These are phyloP conservation scores for Kodamaea suecica DNA, from an alignment of 1,139 yeast genomes.

Conservation along the genomic window DNA sequence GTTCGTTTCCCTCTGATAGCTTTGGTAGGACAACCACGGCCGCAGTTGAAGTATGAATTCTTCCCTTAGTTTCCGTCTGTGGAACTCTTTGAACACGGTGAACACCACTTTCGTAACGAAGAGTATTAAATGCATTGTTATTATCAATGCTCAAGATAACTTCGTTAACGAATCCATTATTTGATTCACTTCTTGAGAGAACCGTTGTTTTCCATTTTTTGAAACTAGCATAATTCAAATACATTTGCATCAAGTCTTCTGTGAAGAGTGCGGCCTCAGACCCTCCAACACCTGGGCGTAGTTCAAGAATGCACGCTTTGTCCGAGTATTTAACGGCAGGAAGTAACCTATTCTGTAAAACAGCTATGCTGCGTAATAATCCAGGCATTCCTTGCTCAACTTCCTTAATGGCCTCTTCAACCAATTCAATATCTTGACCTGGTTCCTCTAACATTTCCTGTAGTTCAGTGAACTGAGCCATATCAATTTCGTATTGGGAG, in stretches of 20 bases:
- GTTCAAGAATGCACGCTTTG: conserved; percentile 73
- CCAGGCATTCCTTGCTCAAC: conserved; percentile 30
- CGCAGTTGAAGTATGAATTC: conserved; percentile 94
- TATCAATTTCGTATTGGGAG: conserved; percentile 42
- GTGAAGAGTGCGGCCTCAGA: conserved; percentile 88
- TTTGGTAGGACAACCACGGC: conserved; percentile 94
- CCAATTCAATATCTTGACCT: conserved; percentile 29
- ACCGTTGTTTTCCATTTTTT: conserved; percentile 67
- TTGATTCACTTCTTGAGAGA: conserved; percentile 60
- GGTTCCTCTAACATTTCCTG: conserved; percentile 30
- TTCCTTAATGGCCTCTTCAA: conserved; percentile 28
- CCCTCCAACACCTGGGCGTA: conserved; percentile 97
- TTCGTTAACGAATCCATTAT: conserved; percentile 63
- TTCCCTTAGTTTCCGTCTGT: conserved; percentile 86
- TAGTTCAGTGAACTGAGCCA: conserved; percentile 35
- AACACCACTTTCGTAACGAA: conserved; percentile 90
- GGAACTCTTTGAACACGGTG: conserved; percentile 96
- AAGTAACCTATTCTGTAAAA: conserved; percentile 56
- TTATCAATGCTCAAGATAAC: conserved; percentile 73
- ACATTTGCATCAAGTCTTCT: conserved; percentile 77
- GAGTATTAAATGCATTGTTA: conserved; percentile 69
- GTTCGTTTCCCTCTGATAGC: conserved; percentile 55
- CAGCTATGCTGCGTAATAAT: conserved; percentile 33
- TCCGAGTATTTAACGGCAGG: conserved; percentile 81
- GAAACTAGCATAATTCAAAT: conserved; percentile 62